Evolutionary conservation across 1,139 yeast species (phyloP), one percentile per base, ranked within the genome.

Genomic region (Wickerhamomyces sp.): DNA sequence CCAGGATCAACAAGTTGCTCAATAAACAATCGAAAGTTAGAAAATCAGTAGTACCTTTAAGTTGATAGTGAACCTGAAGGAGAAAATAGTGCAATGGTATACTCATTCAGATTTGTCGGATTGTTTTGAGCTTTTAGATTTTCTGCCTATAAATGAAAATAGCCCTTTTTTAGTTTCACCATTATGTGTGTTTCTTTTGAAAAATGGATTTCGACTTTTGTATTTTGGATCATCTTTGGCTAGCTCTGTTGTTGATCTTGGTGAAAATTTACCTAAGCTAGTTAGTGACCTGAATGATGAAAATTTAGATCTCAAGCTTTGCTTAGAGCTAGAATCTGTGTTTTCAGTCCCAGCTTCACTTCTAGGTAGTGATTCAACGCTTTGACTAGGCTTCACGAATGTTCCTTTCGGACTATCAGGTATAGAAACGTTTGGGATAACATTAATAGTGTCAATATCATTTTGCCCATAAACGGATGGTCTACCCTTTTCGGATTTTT

Each of bases 271-370:
- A n/a, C 34, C 39, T 18, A 36, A 15, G 16, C 27, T 40, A 3
- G 49, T 42, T 9, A 41, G 9, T 13, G 47, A 42, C 33, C 33
- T 42, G 8, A 45, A 34, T 1, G 43, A 37, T 2, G 45, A 31
- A 18, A 45, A 42, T 2, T 46, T 41, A 4, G 42, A 36, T 34
- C 41, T 43, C 12, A 42, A 14, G 5, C 39, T 35, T 14, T 26
- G 5, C 17, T 17, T 32, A 3, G 40, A 25, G 18, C 24, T 6
- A 7, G 17, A 7, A 15, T 31, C 35, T 26, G 28, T 32, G 28
- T 3, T 37, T 27, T 26, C 26, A 32, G 7, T 19, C 7, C 8
- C 14, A 28, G 13, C 4, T 4, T 28, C 31, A 4, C 14, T 7
- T 6, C 15, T 27, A 7, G 28, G 13, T 10, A 27, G 7, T 24